Base-by-base conservation (phyloP, 495 filamentous ascomycete genomes). In the Articulospora tetracladia region DNA sequence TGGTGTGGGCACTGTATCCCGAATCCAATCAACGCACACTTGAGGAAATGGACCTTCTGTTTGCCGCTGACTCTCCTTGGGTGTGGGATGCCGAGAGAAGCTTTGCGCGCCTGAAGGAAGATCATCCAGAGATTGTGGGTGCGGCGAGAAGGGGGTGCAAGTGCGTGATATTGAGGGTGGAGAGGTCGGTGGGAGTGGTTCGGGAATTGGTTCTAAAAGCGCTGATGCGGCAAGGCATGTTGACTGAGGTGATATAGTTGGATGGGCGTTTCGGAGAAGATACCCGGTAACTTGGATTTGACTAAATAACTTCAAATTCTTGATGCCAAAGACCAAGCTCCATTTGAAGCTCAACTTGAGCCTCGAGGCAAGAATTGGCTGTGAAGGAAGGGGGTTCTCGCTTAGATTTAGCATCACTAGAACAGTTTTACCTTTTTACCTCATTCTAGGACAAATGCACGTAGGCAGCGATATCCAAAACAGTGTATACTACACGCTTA, bases 1-100 rank as follows among this genome's bases (percentile, higher is more conserved):
- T 86, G 72, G 82, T 88, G 23, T 88, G 83, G 82, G 83, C 81
- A n/a, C 61, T 87, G 0, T 89, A 88, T 55, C 86, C 86, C 0
- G 85, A 90, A 66, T 83, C 79, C 25, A 86, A 84, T 66, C 84
- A 87, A 68, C 82, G 84, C 15, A 87, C 85, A 0, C 73, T 89
- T 20, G 86, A 89, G 61, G 86, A 87, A 58, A 88, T 89, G 77
- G 82, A 89, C 62, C 72, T 88, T 4, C 67, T 88, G 10, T 88
- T 89, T 53, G 86, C 85, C 0, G 73, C 79, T 1, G 72, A 80
- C 12, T 82, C 76, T 1, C 79, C 79, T 4, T 87, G 81, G 79
- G 76, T 78, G 15, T 85, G 86, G 84, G 84, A 86, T 58, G 85
- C 84, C 8, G 85, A 88, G 72, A 78, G 74, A 64, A 84, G 82